Evolutionary conservation across 306 rosid genomes (phyloP).

Genomic region (Vicia villosa): DNA sequence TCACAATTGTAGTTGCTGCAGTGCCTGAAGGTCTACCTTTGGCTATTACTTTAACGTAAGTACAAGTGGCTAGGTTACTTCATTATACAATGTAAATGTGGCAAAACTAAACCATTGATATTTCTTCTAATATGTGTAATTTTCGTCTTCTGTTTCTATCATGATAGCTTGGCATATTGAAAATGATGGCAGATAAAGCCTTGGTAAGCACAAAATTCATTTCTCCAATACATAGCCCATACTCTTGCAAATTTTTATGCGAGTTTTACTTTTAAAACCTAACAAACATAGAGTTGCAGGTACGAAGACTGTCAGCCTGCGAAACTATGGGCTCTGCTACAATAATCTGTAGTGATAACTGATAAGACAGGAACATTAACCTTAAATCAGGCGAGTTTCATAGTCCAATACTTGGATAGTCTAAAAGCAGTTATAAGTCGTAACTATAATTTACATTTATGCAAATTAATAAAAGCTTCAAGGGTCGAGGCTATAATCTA

Average conservation of each 20-base stretch:
- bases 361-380: slow-evolving; percentile 98
- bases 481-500: slow-evolving; percentile 6
- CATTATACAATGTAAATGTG: slow-evolving; percentile 11
- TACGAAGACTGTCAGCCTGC: slow-evolving; percentile 92
- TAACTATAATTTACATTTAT: slow-evolving; percentile 26
- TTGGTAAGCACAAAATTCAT: slow-evolving; percentile 56
- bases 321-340: slow-evolving; percentile 99
- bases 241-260: slow-evolving; percentile 30
- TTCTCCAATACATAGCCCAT: slow-evolving; percentile 2
- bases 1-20: slow-evolving; percentile 97
- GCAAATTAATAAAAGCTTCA: slow-evolving; percentile 28
- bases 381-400: slow-evolving; percentile 65
- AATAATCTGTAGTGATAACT: slow-evolving; percentile 98
- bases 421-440: slow-evolving; percentile 17
- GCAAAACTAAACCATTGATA: slow-evolving; percentile 5
- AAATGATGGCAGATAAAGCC: slow-evolving; percentile 99
- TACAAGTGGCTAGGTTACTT: slow-evolving; percentile 29
- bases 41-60: slow-evolving; percentile 98
- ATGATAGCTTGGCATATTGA: slow-evolving; percentile 85
- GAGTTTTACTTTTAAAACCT: slow-evolving; percentile 32
- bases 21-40: slow-evolving; percentile 99
- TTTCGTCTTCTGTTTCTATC: slow-evolving; percentile 34
- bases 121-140: slow-evolving; percentile 32
- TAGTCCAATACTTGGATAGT: slow-evolving; percentile 17
- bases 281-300: slow-evolving; percentile 55